These are phyloP conservation scores for Vicia villosa DNA, from an alignment of 306 rosid genomes.

Conservation along the genomic window DNA sequence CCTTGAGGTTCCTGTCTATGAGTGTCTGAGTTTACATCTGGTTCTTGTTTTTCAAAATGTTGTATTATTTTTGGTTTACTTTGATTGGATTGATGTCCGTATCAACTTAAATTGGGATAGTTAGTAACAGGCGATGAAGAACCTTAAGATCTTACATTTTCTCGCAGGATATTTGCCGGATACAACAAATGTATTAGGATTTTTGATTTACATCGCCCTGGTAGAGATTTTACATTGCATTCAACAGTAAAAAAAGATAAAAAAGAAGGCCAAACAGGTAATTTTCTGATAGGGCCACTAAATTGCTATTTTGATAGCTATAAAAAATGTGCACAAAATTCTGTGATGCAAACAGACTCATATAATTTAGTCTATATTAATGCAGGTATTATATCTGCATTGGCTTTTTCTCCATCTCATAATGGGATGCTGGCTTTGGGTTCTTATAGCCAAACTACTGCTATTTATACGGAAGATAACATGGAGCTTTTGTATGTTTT, in stretches of 20 bases:
- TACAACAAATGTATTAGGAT: constrained; percentile 88
- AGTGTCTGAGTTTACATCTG: constrained; percentile 30
- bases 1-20: constrained; percentile 17
- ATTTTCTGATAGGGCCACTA: constrained; percentile 24
- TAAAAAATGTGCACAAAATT: constrained; percentile 7
- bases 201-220: constrained; percentile 96
- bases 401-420: constrained; percentile 86
- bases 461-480: constrained; percentile 85
- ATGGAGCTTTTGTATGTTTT: constrained; percentile 85
- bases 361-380: constrained; percentile 24
- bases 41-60: constrained; percentile 25
- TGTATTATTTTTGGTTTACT: constrained; percentile 7
- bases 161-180: constrained; percentile 87
- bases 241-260: constrained; percentile 79
- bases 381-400: constrained; percentile 88
- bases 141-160: constrained; percentile 26
- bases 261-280: constrained; percentile 93
- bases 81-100: constrained; percentile 2
- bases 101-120: not conserved
- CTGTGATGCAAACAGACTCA: constrained; percentile 6
- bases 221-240: constrained; percentile 74
- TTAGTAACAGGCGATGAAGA: constrained; percentile 19
- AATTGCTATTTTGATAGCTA: not conserved
- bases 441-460: constrained; percentile 86
- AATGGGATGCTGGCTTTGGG: constrained; percentile 89